phyloP scores from a whole-genome alignment of 2,329 filamentous ascomycete genomes.

The Cadophora gregata region DNA sequence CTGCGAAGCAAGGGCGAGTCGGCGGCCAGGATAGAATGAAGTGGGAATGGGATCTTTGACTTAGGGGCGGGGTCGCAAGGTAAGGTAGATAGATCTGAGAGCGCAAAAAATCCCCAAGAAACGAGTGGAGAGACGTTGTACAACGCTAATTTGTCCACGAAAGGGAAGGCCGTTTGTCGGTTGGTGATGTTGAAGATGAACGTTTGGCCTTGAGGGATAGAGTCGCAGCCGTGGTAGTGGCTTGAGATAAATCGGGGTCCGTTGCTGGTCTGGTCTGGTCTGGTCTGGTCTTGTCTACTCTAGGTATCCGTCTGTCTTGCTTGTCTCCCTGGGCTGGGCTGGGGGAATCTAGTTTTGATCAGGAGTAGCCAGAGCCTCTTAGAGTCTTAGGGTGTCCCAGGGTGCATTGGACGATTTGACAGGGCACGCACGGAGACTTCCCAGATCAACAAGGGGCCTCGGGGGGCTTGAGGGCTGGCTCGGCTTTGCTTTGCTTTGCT shows the following conservation, averaged over 20 bases:
- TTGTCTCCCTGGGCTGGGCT: neutral
- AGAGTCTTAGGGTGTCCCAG: neutral
- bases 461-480: neutral
- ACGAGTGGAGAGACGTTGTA: conserved; percentile 26
- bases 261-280: neutral
- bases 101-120: conserved; percentile 27
- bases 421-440: conserved; percentile 18
- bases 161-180: neutral
- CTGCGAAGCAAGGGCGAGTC: conserved; percentile 38
- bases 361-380: conserved; percentile 8
- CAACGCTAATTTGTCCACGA: conserved; percentile 17
- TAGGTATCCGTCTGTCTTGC: neutral
- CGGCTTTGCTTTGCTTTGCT: neutral
- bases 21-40: conserved; percentile 34
- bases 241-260: conserved; percentile 19
- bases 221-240: neutral
- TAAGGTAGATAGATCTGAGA: conserved; percentile 26
- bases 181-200: conserved; percentile 1
- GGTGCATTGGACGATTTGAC: conserved; percentile 16
- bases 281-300: neutral
- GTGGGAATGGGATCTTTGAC: conserved; percentile 22
- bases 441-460: neutral
- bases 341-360: conserved; percentile 6
- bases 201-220: neutral
- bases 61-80: conserved; percentile 20